Evolutionary conservation across 2,329 filamentous ascomycete genomes (phyloP).

Genomic region (Aspergillus novofumigatus): DNA sequence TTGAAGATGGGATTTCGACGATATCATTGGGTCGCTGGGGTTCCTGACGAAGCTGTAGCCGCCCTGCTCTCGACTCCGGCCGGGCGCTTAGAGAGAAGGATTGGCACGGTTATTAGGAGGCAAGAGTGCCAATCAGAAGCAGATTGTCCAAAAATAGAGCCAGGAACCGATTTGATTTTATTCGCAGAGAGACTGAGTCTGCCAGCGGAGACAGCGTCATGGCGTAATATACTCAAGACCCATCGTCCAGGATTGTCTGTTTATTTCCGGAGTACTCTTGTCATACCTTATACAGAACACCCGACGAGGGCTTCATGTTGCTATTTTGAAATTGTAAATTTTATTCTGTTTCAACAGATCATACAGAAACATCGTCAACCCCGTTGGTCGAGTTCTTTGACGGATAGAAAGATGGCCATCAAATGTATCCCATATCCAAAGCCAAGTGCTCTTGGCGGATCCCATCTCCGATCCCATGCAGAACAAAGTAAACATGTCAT

Average conservation of each 20-base stretch:
- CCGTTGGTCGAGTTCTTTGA: neutral
- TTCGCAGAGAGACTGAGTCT: neutral
- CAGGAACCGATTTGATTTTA: neutral
- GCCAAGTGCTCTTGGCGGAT: neutral
- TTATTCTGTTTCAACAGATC: neutral
- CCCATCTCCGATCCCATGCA: neutral
- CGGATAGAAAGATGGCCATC: neutral
- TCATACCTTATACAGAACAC: neutral
- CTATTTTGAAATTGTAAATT: neutral
- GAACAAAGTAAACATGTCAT: constrained; percentile 1
- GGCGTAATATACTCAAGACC: too few species aligned
- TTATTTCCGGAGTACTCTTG: neutral
- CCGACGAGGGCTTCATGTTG: neutral
- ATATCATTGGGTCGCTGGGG: constrained; percentile 12
- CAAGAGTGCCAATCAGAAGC: neutral
- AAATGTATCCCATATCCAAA: neutral
- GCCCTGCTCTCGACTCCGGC: constrained; percentile 2
- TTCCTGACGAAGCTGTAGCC: constrained; percentile 11
- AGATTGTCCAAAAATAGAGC: neutral
- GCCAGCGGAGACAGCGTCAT: too few species aligned
- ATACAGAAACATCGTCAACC: neutral
- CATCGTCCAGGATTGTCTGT: too few species aligned
- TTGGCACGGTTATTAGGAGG: neutral
- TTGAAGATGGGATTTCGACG: neutral
- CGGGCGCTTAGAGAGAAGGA: neutral